Evolutionary conservation across 352 stramenopile genomes (phyloP).

Genomic region (Pythium vanterpoolii): DNA sequence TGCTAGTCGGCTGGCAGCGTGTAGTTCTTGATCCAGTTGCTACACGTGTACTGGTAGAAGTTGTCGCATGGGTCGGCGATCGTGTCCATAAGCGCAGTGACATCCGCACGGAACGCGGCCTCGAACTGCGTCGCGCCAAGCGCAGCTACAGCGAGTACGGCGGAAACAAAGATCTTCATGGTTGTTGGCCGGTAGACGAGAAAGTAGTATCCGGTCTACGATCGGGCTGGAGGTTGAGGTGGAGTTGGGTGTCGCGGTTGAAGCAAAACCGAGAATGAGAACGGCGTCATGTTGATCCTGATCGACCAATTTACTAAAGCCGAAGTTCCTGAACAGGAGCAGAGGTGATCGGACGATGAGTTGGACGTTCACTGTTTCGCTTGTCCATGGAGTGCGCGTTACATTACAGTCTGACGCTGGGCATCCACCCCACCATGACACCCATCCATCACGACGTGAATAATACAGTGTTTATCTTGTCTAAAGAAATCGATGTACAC

Average conservation of each 20-base stretch:
- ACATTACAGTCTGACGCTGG: no score
- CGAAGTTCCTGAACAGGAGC: constrained; percentile 1
- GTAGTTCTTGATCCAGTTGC: constrained; percentile 31
- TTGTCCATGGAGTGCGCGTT: no score
- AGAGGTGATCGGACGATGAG: neutral
- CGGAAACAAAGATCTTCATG: constrained; percentile 18
- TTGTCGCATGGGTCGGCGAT: constrained; percentile 53
- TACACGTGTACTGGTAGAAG: constrained; percentile 68
- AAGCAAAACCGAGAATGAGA: constrained; percentile 17
- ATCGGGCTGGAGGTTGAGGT: no score
- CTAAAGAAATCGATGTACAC: no score
- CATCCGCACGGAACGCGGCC: constrained; percentile 28
- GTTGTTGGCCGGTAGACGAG: no score
- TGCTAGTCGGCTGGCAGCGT: constrained; percentile 16
- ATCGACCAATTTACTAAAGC: no score
- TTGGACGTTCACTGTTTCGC: no score
- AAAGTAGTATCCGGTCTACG: no score
- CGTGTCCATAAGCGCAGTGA: constrained; percentile 42
- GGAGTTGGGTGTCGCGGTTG: neutral
- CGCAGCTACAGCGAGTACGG: constrained; percentile 1
- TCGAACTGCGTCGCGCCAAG: constrained; percentile 1
- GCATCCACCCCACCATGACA: no score
- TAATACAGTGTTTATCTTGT: no score
- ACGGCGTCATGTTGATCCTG: neutral
- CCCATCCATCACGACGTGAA: no score